Percentiles rank a stretch among this genome's conserved stretches.
phyloP scores from a whole-genome alignment of 2,329 filamentous ascomycete species.

The Diaporthe citrichinensis region DNA sequence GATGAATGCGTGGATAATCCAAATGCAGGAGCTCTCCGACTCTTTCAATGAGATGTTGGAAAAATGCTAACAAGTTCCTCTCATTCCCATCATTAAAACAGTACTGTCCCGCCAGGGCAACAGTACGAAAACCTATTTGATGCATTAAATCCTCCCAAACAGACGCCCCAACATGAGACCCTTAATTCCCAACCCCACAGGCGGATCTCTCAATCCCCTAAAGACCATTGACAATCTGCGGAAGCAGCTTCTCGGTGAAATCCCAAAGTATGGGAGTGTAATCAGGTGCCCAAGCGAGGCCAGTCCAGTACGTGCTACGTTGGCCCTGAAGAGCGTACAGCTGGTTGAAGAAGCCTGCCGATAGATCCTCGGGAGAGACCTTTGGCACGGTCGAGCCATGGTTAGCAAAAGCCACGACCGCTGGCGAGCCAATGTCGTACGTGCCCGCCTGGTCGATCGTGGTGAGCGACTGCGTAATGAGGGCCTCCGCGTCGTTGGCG shows the following conservation, averaged over 20 bases:
- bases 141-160: background rate
- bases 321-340: conserved; percentile 28
- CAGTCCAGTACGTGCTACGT: conserved; percentile 29
- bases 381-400: conserved; percentile 30
- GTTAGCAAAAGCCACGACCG: conserved; percentile 21
- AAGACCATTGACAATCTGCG: conserved; percentile 8
- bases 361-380: conserved; percentile 2
- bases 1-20: background rate
- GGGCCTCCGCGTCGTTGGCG: background rate
- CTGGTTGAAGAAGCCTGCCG: conserved; percentile 29
- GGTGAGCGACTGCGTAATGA: conserved; percentile 14
- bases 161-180: background rate
- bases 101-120: background rate
- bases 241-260: conserved; percentile 25
- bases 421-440: conserved; percentile 2
- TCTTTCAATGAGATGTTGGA: background rate
- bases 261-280: conserved; percentile 34
- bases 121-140: background rate
- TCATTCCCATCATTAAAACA: background rate
- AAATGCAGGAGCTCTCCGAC: background rate
- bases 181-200: no score
- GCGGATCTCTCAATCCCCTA: background rate
- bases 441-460: conserved; percentile 23
- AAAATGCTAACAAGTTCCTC: background rate
- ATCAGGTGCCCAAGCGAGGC: conserved; percentile 25